A percentile compares a stretch with the other conserved stretches of the same genome.
phyloP scores from a whole-genome alignment of 202 grass and related monocot species.

The Setaria viridis region DNA sequence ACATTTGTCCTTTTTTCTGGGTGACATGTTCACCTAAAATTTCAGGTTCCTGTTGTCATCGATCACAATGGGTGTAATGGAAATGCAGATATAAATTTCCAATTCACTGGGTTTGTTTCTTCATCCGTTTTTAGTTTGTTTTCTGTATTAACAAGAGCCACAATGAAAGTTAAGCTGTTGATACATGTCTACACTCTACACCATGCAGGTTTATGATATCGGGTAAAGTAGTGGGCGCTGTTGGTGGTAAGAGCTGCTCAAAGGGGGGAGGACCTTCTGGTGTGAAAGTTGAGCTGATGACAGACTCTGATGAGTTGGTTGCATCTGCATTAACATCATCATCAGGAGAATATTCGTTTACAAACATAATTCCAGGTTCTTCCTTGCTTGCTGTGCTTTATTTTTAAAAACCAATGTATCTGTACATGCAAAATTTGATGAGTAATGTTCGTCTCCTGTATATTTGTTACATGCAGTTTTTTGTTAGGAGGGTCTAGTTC shows the following conservation, averaged over 20 bases:
- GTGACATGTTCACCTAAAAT: slow-evolving; percentile 41
- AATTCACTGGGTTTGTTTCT: slow-evolving; percentile 80
- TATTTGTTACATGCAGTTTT: neutral
- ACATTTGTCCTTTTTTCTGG: slow-evolving; percentile 32
- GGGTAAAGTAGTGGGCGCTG: slow-evolving; percentile 71
- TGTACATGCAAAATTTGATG: neutral
- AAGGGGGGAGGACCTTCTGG: slow-evolving; percentile 81
- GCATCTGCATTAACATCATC: slow-evolving; percentile 70
- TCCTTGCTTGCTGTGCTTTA: slow-evolving; percentile 28
- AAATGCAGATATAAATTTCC: slow-evolving; percentile 96
- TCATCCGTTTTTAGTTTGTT: slow-evolving; percentile 34
- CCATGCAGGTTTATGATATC: slow-evolving; percentile 81
- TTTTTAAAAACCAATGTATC: slow-evolving; percentile 17
- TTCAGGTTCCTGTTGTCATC: slow-evolving; percentile 75
- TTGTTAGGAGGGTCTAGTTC: slow-evolving; percentile 11
- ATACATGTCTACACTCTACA: neutral
- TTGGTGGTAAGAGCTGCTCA: slow-evolving; percentile 75
- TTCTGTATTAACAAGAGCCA: slow-evolving; percentile 26
- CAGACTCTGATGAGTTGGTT: slow-evolving; percentile 73
- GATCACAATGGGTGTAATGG: slow-evolving; percentile 85
- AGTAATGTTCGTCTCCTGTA: slow-evolving; percentile 26
- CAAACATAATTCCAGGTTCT: slow-evolving; percentile 93
- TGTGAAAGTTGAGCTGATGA: slow-evolving; percentile 86
- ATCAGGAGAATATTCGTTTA: slow-evolving; percentile 79
- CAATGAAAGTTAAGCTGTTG: slow-evolving; percentile 45